Evolutionary conservation across 768 basidiomycete genomes (phyloP).

Genomic region (Mycena crocata): DNA sequence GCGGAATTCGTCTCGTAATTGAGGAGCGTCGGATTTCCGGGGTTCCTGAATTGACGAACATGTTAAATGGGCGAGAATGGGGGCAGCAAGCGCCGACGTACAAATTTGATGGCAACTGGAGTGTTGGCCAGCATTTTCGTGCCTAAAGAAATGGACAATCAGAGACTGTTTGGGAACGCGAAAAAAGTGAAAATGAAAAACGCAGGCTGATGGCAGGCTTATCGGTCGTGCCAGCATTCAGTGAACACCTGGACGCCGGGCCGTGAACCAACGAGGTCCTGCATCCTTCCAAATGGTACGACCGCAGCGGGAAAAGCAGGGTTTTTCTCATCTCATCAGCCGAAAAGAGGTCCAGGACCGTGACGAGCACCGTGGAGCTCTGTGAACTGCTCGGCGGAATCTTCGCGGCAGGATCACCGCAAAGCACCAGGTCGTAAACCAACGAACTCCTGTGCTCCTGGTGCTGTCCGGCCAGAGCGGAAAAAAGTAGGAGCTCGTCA

Average conservation of each 20-base stretch:
- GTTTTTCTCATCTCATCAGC: background rate
- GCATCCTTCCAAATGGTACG: background rate
- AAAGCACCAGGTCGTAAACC: background rate
- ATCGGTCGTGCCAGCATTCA: background rate
- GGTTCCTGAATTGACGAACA: slow-evolving; percentile 74
- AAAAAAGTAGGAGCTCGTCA: background rate
- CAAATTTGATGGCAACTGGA: slow-evolving; percentile 98
- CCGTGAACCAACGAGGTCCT: background rate
- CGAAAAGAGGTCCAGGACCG: no score
- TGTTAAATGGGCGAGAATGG: slow-evolving; percentile 25
- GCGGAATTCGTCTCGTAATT: slow-evolving; percentile 96
- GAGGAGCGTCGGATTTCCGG: slow-evolving; percentile 97
- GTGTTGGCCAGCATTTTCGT: slow-evolving; percentile 85
- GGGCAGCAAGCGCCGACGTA: slow-evolving; percentile 52
- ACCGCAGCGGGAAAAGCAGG: background rate
- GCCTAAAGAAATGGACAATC: slow-evolving; percentile 58
- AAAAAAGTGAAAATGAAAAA: background rate
- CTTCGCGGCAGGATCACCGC: no score
- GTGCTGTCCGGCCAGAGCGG: background rate
- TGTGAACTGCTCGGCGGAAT: no score
- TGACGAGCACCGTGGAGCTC: no score
- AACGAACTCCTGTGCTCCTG: background rate
- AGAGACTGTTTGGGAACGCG: background rate
- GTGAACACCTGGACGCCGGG: no score
- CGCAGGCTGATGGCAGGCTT: background rate